Evolutionary conservation across 1,284 basidiomycete species (phyloP).

Genomic region (Melampsora americana): DNA sequence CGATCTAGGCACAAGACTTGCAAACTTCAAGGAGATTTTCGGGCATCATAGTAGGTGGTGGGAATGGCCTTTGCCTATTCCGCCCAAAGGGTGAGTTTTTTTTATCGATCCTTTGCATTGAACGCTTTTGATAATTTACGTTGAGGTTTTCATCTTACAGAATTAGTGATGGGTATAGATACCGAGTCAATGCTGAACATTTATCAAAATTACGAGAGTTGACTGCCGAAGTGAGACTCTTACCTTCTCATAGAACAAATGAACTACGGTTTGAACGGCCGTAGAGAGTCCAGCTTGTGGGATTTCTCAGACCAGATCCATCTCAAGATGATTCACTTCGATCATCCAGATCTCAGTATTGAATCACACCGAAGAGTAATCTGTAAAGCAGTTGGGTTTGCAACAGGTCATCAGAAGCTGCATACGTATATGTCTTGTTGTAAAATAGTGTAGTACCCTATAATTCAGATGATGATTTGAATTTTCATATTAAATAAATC

Average conservation of each 20-base stretch:
- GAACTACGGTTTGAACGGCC: constrained; percentile 40
- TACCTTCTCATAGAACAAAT: constrained; percentile 36
- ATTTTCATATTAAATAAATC: too few species aligned
- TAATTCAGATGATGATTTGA: too few species aligned
- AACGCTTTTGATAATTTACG: not conserved
- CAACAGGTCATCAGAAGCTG: too few species aligned
- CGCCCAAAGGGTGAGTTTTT: constrained; percentile 30
- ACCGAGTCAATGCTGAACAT: constrained; percentile 21
- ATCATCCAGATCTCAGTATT: too few species aligned
- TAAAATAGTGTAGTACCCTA: too few species aligned
- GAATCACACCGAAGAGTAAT: too few species aligned
- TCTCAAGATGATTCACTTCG: too few species aligned
- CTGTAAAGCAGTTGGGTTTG: too few species aligned
- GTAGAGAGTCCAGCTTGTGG: not conserved
- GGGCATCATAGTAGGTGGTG: constrained; percentile 11
- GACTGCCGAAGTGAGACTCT: constrained; percentile 30
- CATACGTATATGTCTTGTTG: too few species aligned
- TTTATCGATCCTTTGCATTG: not conserved
- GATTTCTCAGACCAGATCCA: too few species aligned
- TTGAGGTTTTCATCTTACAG: constrained; percentile 1
- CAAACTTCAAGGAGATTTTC: constrained; percentile 29
- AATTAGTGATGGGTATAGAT: constrained; percentile 40
- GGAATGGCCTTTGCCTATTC: constrained; percentile 36
- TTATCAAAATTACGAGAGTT: constrained; percentile 15
- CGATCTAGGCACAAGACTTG: constrained; percentile 18